These are phyloP conservation scores for Gaertneriomyces semiglobifer DNA, from an alignment of 192 early-diverging fungal genomes.

Conservation along the genomic window DNA sequence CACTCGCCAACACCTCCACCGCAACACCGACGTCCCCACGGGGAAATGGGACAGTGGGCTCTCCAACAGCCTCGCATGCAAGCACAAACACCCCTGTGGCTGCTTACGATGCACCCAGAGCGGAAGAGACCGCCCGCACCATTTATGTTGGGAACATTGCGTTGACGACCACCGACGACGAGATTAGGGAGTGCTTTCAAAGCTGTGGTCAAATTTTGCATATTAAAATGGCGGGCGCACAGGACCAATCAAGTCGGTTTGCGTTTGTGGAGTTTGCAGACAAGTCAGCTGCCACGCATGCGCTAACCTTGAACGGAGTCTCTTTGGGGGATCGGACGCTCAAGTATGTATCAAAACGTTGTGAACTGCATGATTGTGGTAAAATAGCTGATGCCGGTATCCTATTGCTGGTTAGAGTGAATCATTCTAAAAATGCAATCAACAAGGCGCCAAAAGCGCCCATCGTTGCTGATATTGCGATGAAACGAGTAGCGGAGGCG, in stretches of 20 bases:
- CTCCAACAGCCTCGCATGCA: constrained; percentile 34
- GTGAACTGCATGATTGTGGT: too few relatives aligned
- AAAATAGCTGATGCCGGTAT: too few relatives aligned
- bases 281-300: constrained; percentile 45
- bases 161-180: constrained; percentile 49
- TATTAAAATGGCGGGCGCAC: constrained; percentile 76
- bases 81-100: constrained; percentile 50
- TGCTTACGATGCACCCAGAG: constrained; percentile 61
- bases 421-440: constrained; percentile 74
- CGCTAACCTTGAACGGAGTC: constrained; percentile 63
- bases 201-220: constrained; percentile 64
- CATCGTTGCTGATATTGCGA: constrained; percentile 43
- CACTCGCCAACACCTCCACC: not conserved
- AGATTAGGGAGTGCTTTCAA: constrained; percentile 61
- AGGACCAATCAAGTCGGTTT: constrained; percentile 61
- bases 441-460: constrained; percentile 55
- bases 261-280: constrained; percentile 74
- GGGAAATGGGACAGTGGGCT: too few relatives aligned
- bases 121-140: constrained; percentile 74
- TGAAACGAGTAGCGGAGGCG: constrained; percentile 53
- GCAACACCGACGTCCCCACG: too few relatives aligned
- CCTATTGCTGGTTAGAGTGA: constrained; percentile 44
- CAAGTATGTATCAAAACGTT: constrained; percentile 39
- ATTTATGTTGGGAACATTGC: constrained; percentile 74
- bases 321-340: constrained; percentile 60